These are phyloP conservation scores for Stephania cephalantha DNA, from an alignment of 164 flowering plant genomes.

Conservation along the genomic window DNA sequence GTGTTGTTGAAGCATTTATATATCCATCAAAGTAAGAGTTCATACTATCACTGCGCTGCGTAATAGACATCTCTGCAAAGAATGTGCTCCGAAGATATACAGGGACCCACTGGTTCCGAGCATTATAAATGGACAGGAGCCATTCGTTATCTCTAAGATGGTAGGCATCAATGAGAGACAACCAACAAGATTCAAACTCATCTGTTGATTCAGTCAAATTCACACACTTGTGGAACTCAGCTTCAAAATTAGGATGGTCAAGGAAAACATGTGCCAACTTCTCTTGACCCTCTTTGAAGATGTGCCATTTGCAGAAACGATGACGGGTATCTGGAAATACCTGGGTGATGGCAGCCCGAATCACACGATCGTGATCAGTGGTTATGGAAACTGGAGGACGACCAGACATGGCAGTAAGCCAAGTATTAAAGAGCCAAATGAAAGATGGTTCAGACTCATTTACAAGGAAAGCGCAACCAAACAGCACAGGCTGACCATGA, in stretches of 20 bases:
- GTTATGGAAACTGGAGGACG: constrained; percentile 61
- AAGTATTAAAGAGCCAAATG: constrained; percentile 70
- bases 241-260: constrained; percentile 54
- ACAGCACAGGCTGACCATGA: constrained; percentile 76
- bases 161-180: constrained; percentile 54
- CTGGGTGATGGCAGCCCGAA: constrained; percentile 55
- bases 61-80: constrained; percentile 75
- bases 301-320: constrained; percentile 78
- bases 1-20: constrained; percentile 71
- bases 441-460: constrained; percentile 73
- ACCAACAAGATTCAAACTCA: constrained; percentile 76
- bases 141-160: constrained; percentile 65
- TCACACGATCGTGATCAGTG: constrained; percentile 67
- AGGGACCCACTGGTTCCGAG: constrained; percentile 73
- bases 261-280: constrained; percentile 57
- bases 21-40: constrained; percentile 83
- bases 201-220: constrained; percentile 57
- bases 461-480: constrained; percentile 81
- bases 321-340: constrained; percentile 77
- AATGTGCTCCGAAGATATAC: constrained; percentile 65
- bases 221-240: constrained; percentile 75
- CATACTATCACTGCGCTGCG: constrained; percentile 76
- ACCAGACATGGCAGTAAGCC: constrained; percentile 75
- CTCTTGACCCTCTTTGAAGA: constrained; percentile 68
- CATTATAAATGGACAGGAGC: constrained; percentile 51